These are phyloP conservation scores for Neurospora sp. DNA, from an alignment of 2,329 filamentous ascomycete genomes.

Conservation along the genomic window DNA sequence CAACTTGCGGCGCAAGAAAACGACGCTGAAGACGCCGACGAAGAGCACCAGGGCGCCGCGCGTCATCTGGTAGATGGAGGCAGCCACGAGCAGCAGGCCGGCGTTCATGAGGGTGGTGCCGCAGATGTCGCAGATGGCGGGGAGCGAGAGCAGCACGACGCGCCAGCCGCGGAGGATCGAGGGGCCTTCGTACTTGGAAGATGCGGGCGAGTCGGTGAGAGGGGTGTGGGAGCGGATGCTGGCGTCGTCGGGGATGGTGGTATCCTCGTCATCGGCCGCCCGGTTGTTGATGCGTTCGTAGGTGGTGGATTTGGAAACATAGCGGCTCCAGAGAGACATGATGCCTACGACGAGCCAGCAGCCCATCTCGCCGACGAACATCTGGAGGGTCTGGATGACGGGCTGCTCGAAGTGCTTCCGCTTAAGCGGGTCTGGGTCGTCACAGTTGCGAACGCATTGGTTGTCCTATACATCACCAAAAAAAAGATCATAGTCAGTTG, in stretches of 20 bases:
- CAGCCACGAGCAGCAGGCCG: conserved; percentile 84
- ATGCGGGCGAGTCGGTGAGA: conserved; percentile 31
- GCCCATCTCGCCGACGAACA: conserved; percentile 95
- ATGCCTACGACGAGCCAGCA: conserved; percentile 84
- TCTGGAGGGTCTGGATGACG: conserved; percentile 91
- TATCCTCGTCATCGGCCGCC: conserved; percentile 33
- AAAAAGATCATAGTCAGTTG: not conserved
- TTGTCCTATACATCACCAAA: conserved; percentile 57
- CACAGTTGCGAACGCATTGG: conserved; percentile 90
- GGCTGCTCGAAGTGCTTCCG: conserved; percentile 81
- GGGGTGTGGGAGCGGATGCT: conserved; percentile 33
- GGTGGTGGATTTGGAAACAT: conserved; percentile 31
- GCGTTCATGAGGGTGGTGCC: conserved; percentile 97
- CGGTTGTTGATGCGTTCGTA: conserved; percentile 53
- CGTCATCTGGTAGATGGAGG: conserved; percentile 98
- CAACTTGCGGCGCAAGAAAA: conserved; percentile 75
- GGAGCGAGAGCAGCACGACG: conserved; percentile 68
- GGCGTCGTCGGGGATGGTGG: conserved; percentile 30
- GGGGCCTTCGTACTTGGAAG: conserved; percentile 31
- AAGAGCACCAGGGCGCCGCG: conserved; percentile 90
- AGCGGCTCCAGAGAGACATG: conserved; percentile 56
- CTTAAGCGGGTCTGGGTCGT: conserved; percentile 54
- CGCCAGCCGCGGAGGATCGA: conserved; percentile 61
- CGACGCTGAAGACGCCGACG: conserved; percentile 86
- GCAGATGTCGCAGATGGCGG: conserved; percentile 86